Evolutionary conservation across 208 protist genomes (phyloP), one percentile per base, ranked within the genome.

Genomic region (Tritrichomonas foetus): DNA sequence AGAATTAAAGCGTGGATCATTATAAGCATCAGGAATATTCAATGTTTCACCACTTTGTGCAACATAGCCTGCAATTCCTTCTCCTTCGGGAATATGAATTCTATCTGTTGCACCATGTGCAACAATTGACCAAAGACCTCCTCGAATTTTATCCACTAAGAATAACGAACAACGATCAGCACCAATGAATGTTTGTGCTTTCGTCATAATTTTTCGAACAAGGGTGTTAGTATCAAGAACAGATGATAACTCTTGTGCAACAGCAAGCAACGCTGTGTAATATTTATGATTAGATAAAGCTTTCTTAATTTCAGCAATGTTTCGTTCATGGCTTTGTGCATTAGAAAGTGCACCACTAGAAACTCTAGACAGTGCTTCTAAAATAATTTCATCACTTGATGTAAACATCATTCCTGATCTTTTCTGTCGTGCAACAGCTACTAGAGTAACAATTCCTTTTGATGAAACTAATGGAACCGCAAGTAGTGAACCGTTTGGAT

Each of bases 1-100:
- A 0, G 22, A 61, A 66, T 96, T 96, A 95, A 96, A 96, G n/a
- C 96, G 66, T n/a, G 47, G 9, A 93, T 96, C 96, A 20, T 14
- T n/a, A 72, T 96, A 96, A 50, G 96, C 96, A 75, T 96, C 95
- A 33, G 44, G 49, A 61, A 96, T 96, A 57, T 94, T 95, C 30
- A 96, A 36, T 16, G 72, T 93, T 93, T 96, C 78, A 0, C 95
- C 95, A 44, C 93, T 95, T 41, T 47, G 47, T 8, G 80, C 94
- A 33, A 95, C 94, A 82, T 95, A 53, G 1, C 94, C 94, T 47
- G 94, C 94, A 44, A 95, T 95, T 30, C 94, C 94, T 69, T 66
- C n/a, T 14, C 53, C 47, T 44, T 89, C 30, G 5, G 89, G 93
- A 75, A 95, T 78, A 44, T 53, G 30, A 1, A 94, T 95, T 27